Base-by-base conservation (phyloP, 2,329 filamentous ascomycete genomes). In the Pseudocercospora crystallina region DNA sequence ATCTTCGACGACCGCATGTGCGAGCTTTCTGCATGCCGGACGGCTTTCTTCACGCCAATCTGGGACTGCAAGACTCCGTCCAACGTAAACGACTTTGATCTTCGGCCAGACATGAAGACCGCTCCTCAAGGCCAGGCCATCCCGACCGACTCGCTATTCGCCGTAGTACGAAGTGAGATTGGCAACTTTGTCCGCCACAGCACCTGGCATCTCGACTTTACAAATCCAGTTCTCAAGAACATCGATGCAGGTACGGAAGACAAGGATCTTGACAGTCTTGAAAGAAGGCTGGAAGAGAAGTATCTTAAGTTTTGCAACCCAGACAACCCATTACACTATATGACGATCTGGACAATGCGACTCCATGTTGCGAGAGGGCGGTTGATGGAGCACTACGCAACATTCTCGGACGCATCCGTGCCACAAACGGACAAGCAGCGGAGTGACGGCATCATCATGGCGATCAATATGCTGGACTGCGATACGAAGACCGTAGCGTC, bases 351-450 rank as follows among this genome's bases (percentile, higher is more conserved):
- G 75, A 68, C 60, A 42, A 63, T 69, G 8, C 69, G 79, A 9
- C 65, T 58, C 0, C 67, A 71, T 5, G 49, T 85, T 2, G 75
- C 80, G 0, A 81, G 76, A 59, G 65, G 54, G 39, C 74, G 70
- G 1, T 72, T 86, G 0, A 49, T 83, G 43, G 75, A 81, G 42
- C 67, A 78, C 49, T 76, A 78, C 49, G 68, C 71, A 0, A 66
- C 38, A 39, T 57, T 56, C 31, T 38, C 49, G 2, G 48, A 56
- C 4, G 38, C 55, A 2, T 49, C 54, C 1, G 44, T 43, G 5
- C 48, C 58, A 8, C 61, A 59, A 36, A 58, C 62, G 0, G 58
- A 63, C 0, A 40, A 47, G 7, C 52, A 69, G 17, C 64, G 60
- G 30, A 59, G 69, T 14, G 43, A 43, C 1, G 63, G 61, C n/a